phyloP scores from a whole-genome alignment of 2,329 filamentous ascomycete species.

The Fusarium bulbicola region DNA sequence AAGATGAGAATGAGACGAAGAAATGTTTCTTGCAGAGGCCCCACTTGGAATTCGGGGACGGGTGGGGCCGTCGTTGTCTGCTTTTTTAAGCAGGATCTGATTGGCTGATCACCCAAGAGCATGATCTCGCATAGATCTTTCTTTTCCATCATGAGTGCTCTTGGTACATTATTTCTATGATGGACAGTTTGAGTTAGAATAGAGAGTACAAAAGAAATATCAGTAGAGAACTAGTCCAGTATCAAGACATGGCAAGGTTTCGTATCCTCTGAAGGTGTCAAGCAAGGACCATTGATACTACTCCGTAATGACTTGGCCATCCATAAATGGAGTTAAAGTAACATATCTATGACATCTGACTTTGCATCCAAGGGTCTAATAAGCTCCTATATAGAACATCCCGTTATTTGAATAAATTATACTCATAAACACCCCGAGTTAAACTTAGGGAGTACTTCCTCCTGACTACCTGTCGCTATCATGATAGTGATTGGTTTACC shows the following conservation, averaged over 20 bases:
- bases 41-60: constrained; percentile 27
- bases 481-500: constrained; percentile 32
- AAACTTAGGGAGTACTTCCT: neutral
- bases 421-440: neutral
- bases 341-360: neutral
- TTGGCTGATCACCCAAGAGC: constrained; percentile 1
- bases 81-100: constrained; percentile 28
- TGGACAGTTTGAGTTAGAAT: neutral
- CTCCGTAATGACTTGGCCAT: no score
- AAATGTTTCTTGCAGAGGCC: constrained; percentile 36
- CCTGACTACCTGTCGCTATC: neutral
- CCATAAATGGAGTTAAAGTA: no score
- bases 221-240: neutral
- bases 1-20: constrained; percentile 27
- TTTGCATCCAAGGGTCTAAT: neutral
- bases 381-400: neutral
- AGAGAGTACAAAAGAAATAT: neutral
- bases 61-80: constrained; percentile 13
- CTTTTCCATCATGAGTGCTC: neutral
- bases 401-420: neutral
- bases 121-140: no score
- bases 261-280: no score
- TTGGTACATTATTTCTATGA: neutral
- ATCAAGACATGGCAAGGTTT: neutral
- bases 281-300: no score